Conservation (phyloP, 2,329 filamentous ascomycete species). For the Fusarium gaditjirri region DNA sequence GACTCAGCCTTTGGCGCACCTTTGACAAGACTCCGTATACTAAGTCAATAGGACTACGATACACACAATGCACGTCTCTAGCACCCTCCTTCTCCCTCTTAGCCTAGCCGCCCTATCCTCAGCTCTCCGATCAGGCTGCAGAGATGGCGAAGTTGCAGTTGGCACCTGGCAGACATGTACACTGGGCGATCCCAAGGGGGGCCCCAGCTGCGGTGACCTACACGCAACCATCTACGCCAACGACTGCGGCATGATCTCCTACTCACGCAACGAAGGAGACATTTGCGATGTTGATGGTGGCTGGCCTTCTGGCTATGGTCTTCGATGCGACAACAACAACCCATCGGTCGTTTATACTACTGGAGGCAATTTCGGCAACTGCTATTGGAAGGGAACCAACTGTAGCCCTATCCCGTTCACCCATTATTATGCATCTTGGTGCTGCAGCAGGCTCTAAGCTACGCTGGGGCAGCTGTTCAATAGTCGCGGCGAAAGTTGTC, state of each 20-base stretch:
- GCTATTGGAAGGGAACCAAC: background rate
- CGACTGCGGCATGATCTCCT: background rate
- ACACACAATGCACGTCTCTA: background rate
- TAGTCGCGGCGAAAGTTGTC: rapidly evolving
- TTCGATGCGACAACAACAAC: background rate
- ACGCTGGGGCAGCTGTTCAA: rapidly evolving
- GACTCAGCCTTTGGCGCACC: rapidly evolving
- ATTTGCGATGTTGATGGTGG: background rate
- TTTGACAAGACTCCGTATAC: background rate
- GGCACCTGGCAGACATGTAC: background rate
- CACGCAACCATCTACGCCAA: background rate
- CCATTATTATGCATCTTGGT: background rate
- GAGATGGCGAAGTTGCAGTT: background rate
- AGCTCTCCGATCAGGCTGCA: background rate
- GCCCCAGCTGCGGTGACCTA: background rate
- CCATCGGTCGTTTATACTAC: background rate
- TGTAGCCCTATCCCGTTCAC: background rate
- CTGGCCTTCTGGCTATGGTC: background rate
- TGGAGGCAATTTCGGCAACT: background rate
- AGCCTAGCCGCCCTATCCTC: background rate
- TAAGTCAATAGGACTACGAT: background rate
- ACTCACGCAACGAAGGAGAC: background rate
- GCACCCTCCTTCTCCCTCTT: rapidly evolving
- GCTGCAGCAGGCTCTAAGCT: background rate
- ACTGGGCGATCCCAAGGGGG: background rate